Conservation (phyloP, 2,329 filamentous ascomycete species). For the Fusarium xylarioides region DNA sequence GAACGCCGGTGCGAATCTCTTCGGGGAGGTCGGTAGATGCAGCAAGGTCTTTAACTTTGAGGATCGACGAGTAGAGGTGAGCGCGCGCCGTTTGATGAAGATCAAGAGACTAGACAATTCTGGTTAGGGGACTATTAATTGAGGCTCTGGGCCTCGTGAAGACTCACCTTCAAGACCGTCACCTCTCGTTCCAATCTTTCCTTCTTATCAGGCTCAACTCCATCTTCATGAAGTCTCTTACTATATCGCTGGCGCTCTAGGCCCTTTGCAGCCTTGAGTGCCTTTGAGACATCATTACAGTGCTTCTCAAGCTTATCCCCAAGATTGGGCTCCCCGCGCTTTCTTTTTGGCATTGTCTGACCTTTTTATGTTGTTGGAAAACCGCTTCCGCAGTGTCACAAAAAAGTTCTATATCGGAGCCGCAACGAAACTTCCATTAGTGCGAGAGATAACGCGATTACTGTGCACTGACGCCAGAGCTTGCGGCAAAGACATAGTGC, state of each 20-base stretch:
- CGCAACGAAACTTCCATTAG: constrained; percentile 57
- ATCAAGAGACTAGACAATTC: constrained; percentile 58
- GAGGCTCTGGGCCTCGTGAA: background rate
- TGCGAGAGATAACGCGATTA: constrained; percentile 52
- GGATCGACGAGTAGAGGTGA: constrained; percentile 63
- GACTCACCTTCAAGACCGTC: constrained; percentile 61
- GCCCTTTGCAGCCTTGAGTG: constrained; percentile 76
- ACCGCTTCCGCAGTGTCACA: constrained; percentile 27
- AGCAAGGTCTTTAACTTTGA: constrained; percentile 63
- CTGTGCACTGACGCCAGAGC: background rate
- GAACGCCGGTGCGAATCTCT: constrained; percentile 55
- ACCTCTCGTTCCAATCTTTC: constrained; percentile 70
- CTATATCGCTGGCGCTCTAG: constrained; percentile 82
- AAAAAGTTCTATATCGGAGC: constrained; percentile 34
- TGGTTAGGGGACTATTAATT: background rate
- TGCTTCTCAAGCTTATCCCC: constrained; percentile 62
- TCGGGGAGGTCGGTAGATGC: constrained; percentile 61
- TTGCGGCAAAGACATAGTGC: background rate
- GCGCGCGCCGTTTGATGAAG: constrained; percentile 65
- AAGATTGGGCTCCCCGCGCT: constrained; percentile 59
- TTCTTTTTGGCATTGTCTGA: constrained; percentile 65
- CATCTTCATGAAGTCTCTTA: constrained; percentile 63
- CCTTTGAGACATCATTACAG: constrained; percentile 69
- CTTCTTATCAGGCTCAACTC: constrained; percentile 58
- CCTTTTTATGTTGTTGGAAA: constrained; percentile 24